phyloP scores from a whole-genome alignment of 2,329 filamentous ascomycete genomes.

The Leptographium radiaticola region DNA sequence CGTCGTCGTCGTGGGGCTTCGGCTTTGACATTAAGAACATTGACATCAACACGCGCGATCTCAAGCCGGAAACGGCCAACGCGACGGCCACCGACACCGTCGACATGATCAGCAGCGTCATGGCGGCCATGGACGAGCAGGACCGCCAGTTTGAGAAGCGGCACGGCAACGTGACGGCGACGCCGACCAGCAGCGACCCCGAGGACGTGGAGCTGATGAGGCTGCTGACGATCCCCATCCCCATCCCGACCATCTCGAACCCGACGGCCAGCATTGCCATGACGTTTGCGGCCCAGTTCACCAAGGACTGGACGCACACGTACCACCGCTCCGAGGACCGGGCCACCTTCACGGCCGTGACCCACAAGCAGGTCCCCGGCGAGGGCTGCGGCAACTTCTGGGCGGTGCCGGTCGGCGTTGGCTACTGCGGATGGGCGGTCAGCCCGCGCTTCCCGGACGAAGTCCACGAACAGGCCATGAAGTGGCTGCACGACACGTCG shows the following conservation, averaged over 20 bases:
- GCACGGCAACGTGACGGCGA: neutral
- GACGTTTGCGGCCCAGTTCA: constrained; percentile 5
- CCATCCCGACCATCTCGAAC: neutral
- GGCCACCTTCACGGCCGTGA: constrained; percentile 5
- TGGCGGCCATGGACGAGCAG: neutral
- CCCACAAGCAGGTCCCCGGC: constrained; percentile 8
- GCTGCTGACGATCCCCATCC: neutral
- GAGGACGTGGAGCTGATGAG: no score
- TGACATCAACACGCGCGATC: neutral
- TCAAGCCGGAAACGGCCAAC: neutral
- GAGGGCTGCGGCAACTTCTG: constrained; percentile 13
- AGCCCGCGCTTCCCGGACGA: constrained; percentile 6
- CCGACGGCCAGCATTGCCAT: constrained; percentile 1
- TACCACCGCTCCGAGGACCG: constrained; percentile 5
- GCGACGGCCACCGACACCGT: neutral
- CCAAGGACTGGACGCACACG: constrained; percentile 6
- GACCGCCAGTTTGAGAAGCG: neutral
- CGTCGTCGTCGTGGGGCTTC: neutral
- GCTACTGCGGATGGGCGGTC: constrained; percentile 9
- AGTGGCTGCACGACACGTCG: neutral
- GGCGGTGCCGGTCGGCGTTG: constrained; percentile 6
- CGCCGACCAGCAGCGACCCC: no score
- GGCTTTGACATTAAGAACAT: neutral
- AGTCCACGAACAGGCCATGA: constrained; percentile 1
- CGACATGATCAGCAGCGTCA: neutral